Conservation (phyloP, 1,284 basidiomycete species). For the Marasmius tenuissimus region DNA sequence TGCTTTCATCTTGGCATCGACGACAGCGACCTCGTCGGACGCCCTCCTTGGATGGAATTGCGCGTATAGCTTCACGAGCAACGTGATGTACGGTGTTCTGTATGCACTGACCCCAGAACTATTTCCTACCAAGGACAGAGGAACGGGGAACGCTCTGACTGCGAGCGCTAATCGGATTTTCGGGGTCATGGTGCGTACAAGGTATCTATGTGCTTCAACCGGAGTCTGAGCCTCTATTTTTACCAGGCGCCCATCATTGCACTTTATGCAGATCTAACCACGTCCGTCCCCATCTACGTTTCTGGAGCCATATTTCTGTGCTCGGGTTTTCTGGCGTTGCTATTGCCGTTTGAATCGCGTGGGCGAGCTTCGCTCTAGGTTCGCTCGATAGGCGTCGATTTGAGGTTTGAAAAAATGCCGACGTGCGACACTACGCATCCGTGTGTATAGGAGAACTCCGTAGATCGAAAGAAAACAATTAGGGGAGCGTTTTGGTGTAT, state of each 20-base stretch:
- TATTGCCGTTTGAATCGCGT: constrained; percentile 75
- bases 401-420: too few species aligned
- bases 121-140: constrained; percentile 73
- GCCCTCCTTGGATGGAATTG: constrained; percentile 72
- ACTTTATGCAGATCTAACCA: constrained; percentile 64
- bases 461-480: too few species aligned
- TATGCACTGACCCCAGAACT: constrained; percentile 72
- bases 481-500: too few species aligned
- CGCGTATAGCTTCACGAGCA: constrained; percentile 62
- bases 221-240: constrained; percentile 4
- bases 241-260: constrained; percentile 71
- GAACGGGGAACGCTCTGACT: constrained; percentile 61
- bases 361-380: constrained; percentile 30
- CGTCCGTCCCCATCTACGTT: constrained; percentile 75
- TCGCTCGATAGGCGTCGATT: background rate
- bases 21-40: constrained; percentile 65
- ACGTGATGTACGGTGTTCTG: constrained; percentile 78
- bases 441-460: too few species aligned
- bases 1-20: constrained; percentile 69
- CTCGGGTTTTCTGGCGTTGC: constrained; percentile 62
- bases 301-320: constrained; percentile 70
- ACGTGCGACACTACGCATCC: too few species aligned
- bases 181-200: constrained; percentile 57
- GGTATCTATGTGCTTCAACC: constrained; percentile 17
- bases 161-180: constrained; percentile 59